Evolutionary conservation across 108 stramenopile genomes (phyloP).

Genomic region (Skeletonema marinoi): DNA sequence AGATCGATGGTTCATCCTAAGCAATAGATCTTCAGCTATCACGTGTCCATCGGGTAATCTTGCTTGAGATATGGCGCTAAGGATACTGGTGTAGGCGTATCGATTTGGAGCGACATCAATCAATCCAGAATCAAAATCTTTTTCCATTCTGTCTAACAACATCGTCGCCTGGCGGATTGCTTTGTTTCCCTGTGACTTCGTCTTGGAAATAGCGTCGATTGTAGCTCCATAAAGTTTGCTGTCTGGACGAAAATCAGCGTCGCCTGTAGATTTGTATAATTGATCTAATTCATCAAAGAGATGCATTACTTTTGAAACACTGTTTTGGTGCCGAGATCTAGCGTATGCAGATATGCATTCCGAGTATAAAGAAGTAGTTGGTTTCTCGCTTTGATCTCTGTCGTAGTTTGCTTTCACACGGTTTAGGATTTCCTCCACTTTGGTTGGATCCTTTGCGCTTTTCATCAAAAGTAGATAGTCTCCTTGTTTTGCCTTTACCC

Average conservation of each 20-base stretch:
- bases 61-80: constrained; percentile 31
- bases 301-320: constrained; percentile 22
- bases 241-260: constrained; percentile 37
- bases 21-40: constrained; percentile 42
- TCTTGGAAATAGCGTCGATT: constrained; percentile 37
- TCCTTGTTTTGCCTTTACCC: constrained; percentile 29
- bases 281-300: constrained; percentile 31
- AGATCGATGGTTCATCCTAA: constrained; percentile 37
- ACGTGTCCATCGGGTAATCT: constrained; percentile 8
- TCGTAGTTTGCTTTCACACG: constrained; percentile 33
- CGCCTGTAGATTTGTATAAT: constrained; percentile 33
- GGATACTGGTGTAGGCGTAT: constrained; percentile 39
- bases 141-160: constrained; percentile 43
- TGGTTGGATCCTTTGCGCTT: constrained; percentile 20
- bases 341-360: constrained; percentile 38
- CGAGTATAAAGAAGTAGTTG: constrained; percentile 30
- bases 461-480: constrained; percentile 27
- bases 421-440: constrained; percentile 29
- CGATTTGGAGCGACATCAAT: constrained; percentile 29
- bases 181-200: constrained; percentile 11
- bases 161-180: constrained; percentile 10
- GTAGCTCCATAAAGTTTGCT: constrained; percentile 32
- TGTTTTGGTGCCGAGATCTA: constrained; percentile 15
- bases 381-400: constrained; percentile 38
- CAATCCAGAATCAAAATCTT: constrained; percentile 19